Conservation (phyloP, 345 rosid species). For the Anastatica hierochuntica region DNA sequence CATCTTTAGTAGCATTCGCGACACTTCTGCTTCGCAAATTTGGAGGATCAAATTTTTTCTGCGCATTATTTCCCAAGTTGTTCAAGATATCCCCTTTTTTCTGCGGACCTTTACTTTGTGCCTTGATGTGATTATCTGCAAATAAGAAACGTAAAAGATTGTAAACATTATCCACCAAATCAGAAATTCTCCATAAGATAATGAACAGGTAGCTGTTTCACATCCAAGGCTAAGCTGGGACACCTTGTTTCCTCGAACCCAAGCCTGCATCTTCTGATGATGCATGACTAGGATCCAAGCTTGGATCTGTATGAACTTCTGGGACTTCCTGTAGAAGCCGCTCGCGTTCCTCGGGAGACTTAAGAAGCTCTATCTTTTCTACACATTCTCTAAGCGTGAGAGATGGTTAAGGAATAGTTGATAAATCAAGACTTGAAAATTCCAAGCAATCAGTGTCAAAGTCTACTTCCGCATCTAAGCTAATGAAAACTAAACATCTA, state of each 20-base stretch:
- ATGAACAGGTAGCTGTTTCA: conserved; percentile 9
- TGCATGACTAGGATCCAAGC: conserved; percentile 40
- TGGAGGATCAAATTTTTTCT: conserved; percentile 22
- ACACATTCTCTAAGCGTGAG: conserved; percentile 76
- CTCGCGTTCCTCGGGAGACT: conserved; percentile 59
- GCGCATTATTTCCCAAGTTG: conserved; percentile 32
- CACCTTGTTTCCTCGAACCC: conserved; percentile 47
- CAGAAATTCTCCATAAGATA: conserved; percentile 4
- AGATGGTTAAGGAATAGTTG: conserved; percentile 61
- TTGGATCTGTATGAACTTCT: conserved; percentile 52
- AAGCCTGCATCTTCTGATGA: conserved; percentile 41
- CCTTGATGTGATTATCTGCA: conserved; percentile 34
- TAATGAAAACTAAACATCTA: not conserved
- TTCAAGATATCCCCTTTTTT: conserved; percentile 26
- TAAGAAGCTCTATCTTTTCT: conserved; percentile 68
- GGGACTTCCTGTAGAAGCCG: conserved; percentile 59
- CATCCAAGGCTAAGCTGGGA: conserved; percentile 16
- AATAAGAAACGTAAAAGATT: conserved; percentile 11
- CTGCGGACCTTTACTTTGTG: conserved; percentile 23
- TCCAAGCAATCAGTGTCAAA: conserved; percentile 11
- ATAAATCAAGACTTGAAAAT: conserved; percentile 15
- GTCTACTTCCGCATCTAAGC: not conserved
- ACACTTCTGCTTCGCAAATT: conserved; percentile 23
- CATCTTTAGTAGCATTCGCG: conserved; percentile 28
- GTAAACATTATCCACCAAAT: conserved; percentile 13